A percentile compares a stretch with the other conserved stretches of the same genome.
Evolutionary conservation across 2,329 filamentous ascomycete genomes (phyloP).

Genomic region (Fusarium sp.): DNA sequence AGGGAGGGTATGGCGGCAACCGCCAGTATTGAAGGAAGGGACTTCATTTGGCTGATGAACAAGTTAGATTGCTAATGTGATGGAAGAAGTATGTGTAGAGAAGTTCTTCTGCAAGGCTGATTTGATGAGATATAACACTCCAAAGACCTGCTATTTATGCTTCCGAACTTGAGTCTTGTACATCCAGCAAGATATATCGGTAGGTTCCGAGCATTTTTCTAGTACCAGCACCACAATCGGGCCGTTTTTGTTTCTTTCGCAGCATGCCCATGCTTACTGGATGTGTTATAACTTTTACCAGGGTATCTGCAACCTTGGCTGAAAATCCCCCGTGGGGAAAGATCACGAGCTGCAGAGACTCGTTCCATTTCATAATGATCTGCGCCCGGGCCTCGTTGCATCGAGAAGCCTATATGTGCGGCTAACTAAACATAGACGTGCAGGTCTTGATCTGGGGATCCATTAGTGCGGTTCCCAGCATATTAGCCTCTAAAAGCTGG

Average conservation of each 20-base stretch:
- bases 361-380: not conserved
- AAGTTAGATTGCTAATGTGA: too few species aligned
- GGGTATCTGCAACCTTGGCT: not conserved
- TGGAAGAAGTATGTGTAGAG: too few species aligned
- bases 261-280: not conserved
- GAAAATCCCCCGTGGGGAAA: not conserved
- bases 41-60: not conserved
- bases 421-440: not conserved
- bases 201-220: not conserved
- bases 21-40: not conserved
- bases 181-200: not conserved
- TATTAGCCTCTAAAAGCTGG: not conserved
- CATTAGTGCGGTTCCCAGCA: not conserved
- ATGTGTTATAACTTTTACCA: not conserved
- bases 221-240: not conserved
- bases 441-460: too few species aligned
- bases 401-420: not conserved
- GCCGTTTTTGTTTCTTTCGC: not conserved
- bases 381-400: not conserved
- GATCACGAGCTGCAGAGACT: not conserved
- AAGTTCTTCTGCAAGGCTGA: too few species aligned
- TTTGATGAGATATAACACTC: too few species aligned
- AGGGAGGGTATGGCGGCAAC: not conserved
- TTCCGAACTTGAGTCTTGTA: not conserved
- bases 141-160: not conserved